A percentile compares a stretch with the other conserved stretches of the same genome.
phyloP scores from a whole-genome alignment of 148 eudicot species.

The Heliosperma pusillum region DNA sequence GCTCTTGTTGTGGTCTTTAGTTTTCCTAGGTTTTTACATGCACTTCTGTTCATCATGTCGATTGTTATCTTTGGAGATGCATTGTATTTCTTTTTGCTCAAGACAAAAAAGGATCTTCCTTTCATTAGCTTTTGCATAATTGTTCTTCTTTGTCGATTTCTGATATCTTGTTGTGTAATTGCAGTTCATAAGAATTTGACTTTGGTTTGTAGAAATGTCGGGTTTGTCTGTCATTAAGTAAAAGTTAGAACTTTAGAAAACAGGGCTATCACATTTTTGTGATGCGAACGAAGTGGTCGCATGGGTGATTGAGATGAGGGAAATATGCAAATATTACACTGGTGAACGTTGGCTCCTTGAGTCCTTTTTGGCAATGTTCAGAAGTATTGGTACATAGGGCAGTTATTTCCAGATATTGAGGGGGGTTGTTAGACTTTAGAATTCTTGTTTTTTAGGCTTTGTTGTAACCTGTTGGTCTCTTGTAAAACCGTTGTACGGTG shows the following conservation, averaged over 20 bases:
- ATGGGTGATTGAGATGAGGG: not conserved
- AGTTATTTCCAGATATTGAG: not conserved
- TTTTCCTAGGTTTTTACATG: not conserved
- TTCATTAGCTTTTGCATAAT: not conserved
- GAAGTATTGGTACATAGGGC: not conserved
- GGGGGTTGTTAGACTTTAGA: not conserved
- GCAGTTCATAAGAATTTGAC: not conserved
- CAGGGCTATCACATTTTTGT: not conserved
- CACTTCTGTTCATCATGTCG: not conserved
- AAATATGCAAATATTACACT: not conserved
- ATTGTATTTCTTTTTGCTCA: not conserved
- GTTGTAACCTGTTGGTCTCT: not conserved
- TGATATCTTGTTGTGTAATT: not conserved
- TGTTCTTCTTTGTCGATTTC: not conserved
- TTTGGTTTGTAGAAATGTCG: not conserved
- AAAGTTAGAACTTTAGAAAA: not conserved
- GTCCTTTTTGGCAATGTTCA: not conserved
- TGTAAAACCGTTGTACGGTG: not conserved
- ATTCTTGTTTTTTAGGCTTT: not conserved
- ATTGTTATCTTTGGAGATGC: not conserved
- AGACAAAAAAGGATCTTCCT: not conserved
- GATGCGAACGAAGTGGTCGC: not conserved
- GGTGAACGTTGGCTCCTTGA: not conserved
- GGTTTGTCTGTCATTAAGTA: not conserved
- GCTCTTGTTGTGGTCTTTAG: not conserved